Conservation (phyloP, 371 early-diverging fungal species). For the Fennellomyces sp. region DNA sequence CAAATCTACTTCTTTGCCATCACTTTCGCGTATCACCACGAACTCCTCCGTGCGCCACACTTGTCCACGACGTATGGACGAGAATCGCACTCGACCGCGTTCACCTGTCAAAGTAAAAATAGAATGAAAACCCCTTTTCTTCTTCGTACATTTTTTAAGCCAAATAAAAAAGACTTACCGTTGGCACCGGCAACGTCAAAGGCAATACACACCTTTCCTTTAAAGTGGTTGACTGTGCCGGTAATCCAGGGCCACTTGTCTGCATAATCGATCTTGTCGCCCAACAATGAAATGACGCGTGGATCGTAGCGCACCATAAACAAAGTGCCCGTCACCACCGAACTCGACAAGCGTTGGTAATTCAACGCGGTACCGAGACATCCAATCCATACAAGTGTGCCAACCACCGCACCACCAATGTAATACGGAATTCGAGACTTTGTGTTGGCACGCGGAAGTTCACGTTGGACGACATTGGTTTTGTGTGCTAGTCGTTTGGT, state of each 20-base stretch:
- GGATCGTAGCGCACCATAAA: constrained; percentile 67
- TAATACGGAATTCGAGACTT: constrained; percentile 42
- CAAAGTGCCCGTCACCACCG: constrained; percentile 64
- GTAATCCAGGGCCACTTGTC: constrained; percentile 70
- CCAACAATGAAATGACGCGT: constrained; percentile 56
- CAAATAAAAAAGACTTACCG: constrained; percentile 31
- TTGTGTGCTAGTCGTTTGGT: constrained; percentile 13
- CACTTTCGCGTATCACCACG: constrained; percentile 37
- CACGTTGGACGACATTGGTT: constrained; percentile 43
- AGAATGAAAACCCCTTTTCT: not conserved
- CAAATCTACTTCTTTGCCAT: constrained; percentile 34
- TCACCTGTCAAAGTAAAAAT: constrained; percentile 26
- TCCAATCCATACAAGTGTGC: constrained; percentile 62
- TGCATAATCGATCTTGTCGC: constrained; percentile 63
- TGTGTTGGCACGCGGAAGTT: constrained; percentile 32
- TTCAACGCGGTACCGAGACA: constrained; percentile 64
- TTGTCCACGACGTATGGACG: constrained; percentile 33
- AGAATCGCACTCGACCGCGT: constrained; percentile 47
- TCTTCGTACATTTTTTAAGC: not conserved
- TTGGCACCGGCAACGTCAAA: constrained; percentile 59
- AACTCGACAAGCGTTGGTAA: constrained; percentile 66
- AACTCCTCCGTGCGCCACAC: constrained; percentile 46
- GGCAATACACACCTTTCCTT: constrained; percentile 64
- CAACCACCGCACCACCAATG: constrained; percentile 52
- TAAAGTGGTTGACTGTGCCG: constrained; percentile 70